A percentile compares a stretch with the other conserved stretches of the same genome.
phyloP scores from a whole-genome alignment of 495 filamentous ascomycete genomes.

The Hypoxylon fuscum region DNA sequence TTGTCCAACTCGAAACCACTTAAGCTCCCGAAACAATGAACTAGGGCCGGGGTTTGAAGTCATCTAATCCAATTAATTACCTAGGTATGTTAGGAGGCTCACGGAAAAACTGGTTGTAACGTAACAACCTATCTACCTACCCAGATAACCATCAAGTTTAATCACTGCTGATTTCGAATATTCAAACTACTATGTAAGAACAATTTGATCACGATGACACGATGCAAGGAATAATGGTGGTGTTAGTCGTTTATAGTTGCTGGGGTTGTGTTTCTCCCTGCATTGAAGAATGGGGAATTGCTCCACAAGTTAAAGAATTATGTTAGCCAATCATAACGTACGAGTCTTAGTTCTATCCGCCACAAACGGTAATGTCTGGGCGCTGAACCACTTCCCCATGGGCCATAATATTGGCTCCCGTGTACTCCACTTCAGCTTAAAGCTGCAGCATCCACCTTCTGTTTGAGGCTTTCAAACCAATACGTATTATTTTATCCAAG shows the following conservation, averaged over 20 bases:
- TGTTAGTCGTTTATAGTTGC: no score
- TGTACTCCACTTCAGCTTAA: background rate
- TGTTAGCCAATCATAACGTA: conserved; percentile 29
- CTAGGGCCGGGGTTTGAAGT: background rate
- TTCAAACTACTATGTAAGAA: no score
- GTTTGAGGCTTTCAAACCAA: background rate
- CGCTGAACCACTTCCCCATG: conserved; percentile 9
- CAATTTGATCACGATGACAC: no score
- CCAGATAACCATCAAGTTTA: no score
- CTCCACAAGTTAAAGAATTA: background rate
- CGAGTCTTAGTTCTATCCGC: conserved; percentile 3
- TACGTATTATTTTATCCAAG: no score
- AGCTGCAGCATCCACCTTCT: background rate
- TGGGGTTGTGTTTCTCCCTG: no score
- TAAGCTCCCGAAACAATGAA: conserved; percentile 14
- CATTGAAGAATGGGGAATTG: no score
- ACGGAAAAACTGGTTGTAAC: no score
- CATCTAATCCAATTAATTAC: conserved; percentile 1
- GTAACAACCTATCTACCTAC: no score
- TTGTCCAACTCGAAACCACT: conserved; percentile 2
- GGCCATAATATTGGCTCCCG: conserved; percentile 3
- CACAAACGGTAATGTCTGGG: conserved; percentile 42
- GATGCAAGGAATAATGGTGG: no score
- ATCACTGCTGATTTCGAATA: no score
- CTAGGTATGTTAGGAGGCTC: no score